These are phyloP conservation scores for Solanum hybrid DNA, from an alignment of 305 asterid species.

Conservation along the genomic window DNA sequence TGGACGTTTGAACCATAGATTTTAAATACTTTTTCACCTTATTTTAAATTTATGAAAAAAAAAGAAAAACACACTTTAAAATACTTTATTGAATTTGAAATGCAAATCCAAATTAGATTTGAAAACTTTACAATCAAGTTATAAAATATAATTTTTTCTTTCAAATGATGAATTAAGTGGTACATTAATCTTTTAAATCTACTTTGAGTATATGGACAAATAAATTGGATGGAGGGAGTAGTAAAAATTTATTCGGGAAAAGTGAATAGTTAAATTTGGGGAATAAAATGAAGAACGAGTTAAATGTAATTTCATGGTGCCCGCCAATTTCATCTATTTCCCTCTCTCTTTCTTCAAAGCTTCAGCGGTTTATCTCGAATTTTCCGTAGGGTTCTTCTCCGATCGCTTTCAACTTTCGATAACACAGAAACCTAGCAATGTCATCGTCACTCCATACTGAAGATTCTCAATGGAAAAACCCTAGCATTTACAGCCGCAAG, in stretches of 20 bases:
- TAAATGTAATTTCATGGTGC: background rate
- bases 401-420: background rate
- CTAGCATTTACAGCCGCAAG: slow-evolving; percentile 43
- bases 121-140: background rate
- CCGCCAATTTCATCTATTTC: slow-evolving; percentile 5
- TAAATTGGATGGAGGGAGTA: background rate
- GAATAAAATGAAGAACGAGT: background rate
- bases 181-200: background rate
- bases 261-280: background rate
- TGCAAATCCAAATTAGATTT: background rate
- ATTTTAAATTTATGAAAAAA: background rate
- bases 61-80: background rate
- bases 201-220: background rate
- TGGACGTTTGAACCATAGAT: background rate
- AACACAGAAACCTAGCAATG: slow-evolving; percentile 13
- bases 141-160: background rate
- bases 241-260: background rate
- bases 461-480: slow-evolving; percentile 30
- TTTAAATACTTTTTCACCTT: background rate
- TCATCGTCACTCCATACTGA: slow-evolving; percentile 19
- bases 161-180: no score
- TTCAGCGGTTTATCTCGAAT: background rate
- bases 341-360: background rate
- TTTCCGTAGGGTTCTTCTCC: background rate
- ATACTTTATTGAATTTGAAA: background rate